Conservation (phyloP, 139 green algal species). For the Chlorella ohadii region DNA sequence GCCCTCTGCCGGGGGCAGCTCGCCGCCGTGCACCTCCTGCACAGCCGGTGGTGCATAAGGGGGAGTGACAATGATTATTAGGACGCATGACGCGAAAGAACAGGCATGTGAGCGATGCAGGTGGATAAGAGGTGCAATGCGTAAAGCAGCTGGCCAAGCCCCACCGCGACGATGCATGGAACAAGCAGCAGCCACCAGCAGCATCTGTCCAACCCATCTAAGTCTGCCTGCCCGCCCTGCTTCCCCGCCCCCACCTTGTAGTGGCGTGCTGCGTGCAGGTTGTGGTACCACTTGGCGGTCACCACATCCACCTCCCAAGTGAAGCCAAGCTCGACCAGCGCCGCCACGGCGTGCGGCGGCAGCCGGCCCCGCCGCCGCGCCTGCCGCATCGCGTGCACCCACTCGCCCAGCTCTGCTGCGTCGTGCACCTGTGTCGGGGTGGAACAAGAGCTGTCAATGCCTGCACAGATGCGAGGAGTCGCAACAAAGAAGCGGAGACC, state of each 20-base stretch:
- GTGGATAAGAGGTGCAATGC: too few species aligned
- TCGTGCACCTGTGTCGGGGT: constrained; percentile 40
- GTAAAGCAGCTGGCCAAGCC: too few species aligned
- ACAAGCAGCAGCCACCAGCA: too few species aligned
- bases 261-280: constrained; percentile 34
- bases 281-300: constrained; percentile 44
- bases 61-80: too few species aligned
- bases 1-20: constrained; percentile 12
- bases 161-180: too few species aligned
- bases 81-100: too few species aligned
- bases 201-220: too few species aligned
- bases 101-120: too few species aligned
- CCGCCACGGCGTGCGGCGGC: constrained; percentile 2
- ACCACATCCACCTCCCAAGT: constrained; percentile 50
- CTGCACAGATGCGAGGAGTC: neutral
- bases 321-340: constrained; percentile 50
- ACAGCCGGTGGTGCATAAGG: neutral
- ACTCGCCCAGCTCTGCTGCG: constrained; percentile 40
- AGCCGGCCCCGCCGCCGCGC: constrained; percentile 25
- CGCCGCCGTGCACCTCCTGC: constrained; percentile 36
- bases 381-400: constrained; percentile 40
- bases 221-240: neutral
- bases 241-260: constrained; percentile 35
- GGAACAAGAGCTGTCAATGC: neutral
- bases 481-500: too few species aligned